Evolutionary conservation across 2,329 filamentous ascomycete genomes (phyloP).

Genomic region (Diatrype stigma): DNA sequence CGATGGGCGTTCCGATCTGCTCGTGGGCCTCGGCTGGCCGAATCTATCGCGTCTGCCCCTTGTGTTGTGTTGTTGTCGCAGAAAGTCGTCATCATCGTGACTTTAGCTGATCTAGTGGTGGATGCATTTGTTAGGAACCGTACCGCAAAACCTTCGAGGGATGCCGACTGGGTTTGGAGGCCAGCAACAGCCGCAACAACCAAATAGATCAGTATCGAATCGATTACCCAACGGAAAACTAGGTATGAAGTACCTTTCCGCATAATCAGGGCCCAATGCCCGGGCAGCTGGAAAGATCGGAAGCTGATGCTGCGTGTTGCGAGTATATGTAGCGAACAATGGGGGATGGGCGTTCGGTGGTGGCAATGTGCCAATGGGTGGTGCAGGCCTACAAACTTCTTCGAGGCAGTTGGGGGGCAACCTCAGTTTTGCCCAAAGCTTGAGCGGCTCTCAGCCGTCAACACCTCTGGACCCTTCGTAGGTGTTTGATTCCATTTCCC

Average conservation of each 20-base stretch:
- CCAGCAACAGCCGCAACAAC: slow-evolving; percentile 55
- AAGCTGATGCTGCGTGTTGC: slow-evolving; percentile 20
- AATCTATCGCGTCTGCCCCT: neutral
- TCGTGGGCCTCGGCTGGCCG: neutral
- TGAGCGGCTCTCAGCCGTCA: slow-evolving; percentile 58
- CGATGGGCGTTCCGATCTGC: neutral
- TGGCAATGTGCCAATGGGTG: slow-evolving; percentile 54
- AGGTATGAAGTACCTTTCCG: slow-evolving; percentile 41
- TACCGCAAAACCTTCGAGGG: slow-evolving; percentile 59
- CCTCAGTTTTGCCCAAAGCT: slow-evolving; percentile 63
- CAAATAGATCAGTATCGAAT: slow-evolving; percentile 50
- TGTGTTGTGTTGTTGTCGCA: too few relatives aligned
- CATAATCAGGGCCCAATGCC: slow-evolving; percentile 3
- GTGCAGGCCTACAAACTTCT: slow-evolving; percentile 48
- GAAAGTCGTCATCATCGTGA: slow-evolving; percentile 6
- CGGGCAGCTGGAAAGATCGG: slow-evolving; percentile 2
- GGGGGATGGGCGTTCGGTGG: slow-evolving; percentile 60
- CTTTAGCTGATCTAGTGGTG: slow-evolving; percentile 33
- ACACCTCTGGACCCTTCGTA: slow-evolving; percentile 63
- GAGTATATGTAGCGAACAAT: slow-evolving; percentile 43
- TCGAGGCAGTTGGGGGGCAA: slow-evolving; percentile 53
- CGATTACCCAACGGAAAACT: slow-evolving; percentile 63
- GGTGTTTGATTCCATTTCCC: slow-evolving; percentile 33
- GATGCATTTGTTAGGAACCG: slow-evolving; percentile 41
- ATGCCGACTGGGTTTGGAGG: slow-evolving; percentile 57